Percentiles rank a stretch among this genome's conserved stretches.
Conservation (phyloP, 805 yeast genomes). For the Sungouiella blattae region DNA sequence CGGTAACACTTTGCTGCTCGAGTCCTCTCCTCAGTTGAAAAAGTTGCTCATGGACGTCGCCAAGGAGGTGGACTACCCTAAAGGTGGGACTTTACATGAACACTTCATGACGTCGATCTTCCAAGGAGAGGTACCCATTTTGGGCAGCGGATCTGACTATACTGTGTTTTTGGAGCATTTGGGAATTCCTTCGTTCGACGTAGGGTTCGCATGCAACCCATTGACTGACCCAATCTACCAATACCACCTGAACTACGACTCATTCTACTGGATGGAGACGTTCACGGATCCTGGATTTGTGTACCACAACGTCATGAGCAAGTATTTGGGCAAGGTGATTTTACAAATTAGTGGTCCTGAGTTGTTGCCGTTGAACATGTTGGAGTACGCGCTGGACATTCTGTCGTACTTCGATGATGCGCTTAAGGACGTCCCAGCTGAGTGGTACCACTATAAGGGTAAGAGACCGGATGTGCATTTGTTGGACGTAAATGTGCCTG, state of each 20-base stretch:
- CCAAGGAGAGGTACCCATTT: conserved; percentile 3
- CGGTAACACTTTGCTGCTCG: conserved; percentile 3
- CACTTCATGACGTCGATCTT: conserved; percentile 1
- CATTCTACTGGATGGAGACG: conserved; percentile 64
- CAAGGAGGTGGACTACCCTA: conserved; percentile 3
- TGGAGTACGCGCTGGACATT: conserved; percentile 39
- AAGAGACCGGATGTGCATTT: neutral
- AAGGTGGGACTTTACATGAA: conserved; percentile 7
- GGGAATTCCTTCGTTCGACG: conserved; percentile 26
- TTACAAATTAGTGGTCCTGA: conserved; percentile 48
- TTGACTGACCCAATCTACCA: conserved; percentile 59
- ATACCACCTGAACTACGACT: conserved; percentile 74
- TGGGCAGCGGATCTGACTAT: conserved; percentile 9
- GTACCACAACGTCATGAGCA: conserved; percentile 54
- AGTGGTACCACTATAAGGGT: conserved; percentile 5
- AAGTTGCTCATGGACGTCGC: conserved; percentile 1
- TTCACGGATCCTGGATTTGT: conserved; percentile 62
- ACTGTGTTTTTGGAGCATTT: conserved; percentile 10
- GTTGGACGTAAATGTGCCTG: neutral
- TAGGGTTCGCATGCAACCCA: conserved; percentile 46
- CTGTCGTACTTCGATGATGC: conserved; percentile 32
- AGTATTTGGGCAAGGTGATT: conserved; percentile 48
- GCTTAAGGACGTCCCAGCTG: conserved; percentile 3
- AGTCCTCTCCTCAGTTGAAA: conserved; percentile 4
- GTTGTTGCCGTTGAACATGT: conserved; percentile 39